Evolutionary conservation across 495 filamentous ascomycete genomes (phyloP).

Genomic region (Letharia columbiana): DNA sequence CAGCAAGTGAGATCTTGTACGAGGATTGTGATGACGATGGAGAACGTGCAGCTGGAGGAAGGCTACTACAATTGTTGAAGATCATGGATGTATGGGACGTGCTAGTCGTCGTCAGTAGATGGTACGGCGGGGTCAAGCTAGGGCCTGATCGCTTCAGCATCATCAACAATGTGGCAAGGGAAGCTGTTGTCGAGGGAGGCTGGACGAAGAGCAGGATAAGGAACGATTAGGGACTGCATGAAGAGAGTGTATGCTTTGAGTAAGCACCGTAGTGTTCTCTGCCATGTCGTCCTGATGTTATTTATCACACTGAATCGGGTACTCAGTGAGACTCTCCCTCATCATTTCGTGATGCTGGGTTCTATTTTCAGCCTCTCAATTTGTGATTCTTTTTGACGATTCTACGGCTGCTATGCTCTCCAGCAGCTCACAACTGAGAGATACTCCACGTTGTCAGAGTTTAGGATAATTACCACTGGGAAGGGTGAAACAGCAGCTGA

Average conservation of each 20-base stretch:
- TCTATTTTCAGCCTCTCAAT: neutral
- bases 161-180: constrained; percentile 77
- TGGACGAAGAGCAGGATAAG: constrained; percentile 20
- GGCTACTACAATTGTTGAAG: constrained; percentile 83
- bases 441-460: neutral
- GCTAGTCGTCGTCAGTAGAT: constrained; percentile 87
- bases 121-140: constrained; percentile 86
- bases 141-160: constrained; percentile 83
- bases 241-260: neutral
- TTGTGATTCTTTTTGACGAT: neutral
- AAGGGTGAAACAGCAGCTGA: neutral
- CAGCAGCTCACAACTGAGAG: neutral
- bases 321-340: neutral
- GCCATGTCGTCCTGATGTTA: neutral
- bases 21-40: constrained; percentile 96
- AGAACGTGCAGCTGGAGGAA: constrained; percentile 84
- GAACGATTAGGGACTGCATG: neutral
- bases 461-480: neutral
- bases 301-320: neutral
- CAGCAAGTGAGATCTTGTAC: constrained; percentile 47
- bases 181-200: constrained; percentile 74
- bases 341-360: neutral
- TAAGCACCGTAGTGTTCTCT: neutral
- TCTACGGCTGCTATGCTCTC: neutral
- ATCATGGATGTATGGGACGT: constrained; percentile 89